Base-by-base conservation (phyloP, 2,329 filamentous ascomycete genomes). In the Sclerotinia nivalis region DNA sequence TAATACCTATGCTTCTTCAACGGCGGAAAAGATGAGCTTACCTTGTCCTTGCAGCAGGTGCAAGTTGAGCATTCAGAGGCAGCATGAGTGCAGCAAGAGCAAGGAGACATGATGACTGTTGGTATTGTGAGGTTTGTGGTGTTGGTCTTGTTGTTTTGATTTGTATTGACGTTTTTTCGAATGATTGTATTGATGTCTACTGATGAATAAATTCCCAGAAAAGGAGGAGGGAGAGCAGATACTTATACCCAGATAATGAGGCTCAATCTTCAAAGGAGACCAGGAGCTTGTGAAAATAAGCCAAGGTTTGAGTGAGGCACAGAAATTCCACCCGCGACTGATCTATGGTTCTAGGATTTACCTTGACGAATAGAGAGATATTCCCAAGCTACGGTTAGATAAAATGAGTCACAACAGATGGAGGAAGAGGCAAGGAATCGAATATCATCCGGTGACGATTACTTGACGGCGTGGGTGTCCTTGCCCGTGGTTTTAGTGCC, bases 51-150 rank as follows among this genome's bases (percentile, higher is more conserved):
- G 61, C 61, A 64, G 47, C 61, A 64, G 45, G 45, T 25, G 61
- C 61, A 64, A 25, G 47, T 52, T 37, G 61, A 40, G 61, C 61
- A 64, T 34, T 64, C 61, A 52, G 31, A 7, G 31, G 47, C 61
- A 25, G 61, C 61, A 37, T 64, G 61, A 40, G 61, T 52, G 47
- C 61, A 64, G 61, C 61, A 64, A 52, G 61, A 64, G 61, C 61
- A 64, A 12, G 61, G 61, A 64, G 61, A 37, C 61, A 64, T 64
- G 61, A 28, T 64, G 31, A 52, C 6, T 37, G 2, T 52, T 64
- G 31, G 15, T 37, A 20, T 40, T 20, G 31, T 40, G 45, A 25
- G 50, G 31, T 64, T 22, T 64, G 31, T 25, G 31, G 31, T 58
- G 22, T 50, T 40, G 45, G 47, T 8, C n/a, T 52, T 52, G 22